Evolutionary conservation across 805 yeast species (phyloP).

Genomic region (Saccharomycopsis capsularis): DNA sequence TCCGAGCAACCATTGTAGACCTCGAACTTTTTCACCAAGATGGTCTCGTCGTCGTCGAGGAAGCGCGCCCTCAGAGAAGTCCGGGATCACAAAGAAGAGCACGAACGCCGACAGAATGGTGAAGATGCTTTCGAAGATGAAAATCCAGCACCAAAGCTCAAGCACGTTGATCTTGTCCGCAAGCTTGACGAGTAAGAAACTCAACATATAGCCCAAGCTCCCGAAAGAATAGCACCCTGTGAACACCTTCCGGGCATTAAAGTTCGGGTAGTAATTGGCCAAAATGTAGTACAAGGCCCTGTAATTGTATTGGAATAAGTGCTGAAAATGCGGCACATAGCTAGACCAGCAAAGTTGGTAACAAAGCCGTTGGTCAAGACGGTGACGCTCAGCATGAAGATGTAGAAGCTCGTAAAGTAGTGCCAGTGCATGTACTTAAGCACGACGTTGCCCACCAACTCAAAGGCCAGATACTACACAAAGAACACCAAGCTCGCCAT

Average conservation of each 20-base stretch:
- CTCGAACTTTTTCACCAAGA: constrained; percentile 18
- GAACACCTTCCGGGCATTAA: constrained; percentile 17
- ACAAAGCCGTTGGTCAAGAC: constrained; percentile 15
- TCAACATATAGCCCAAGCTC: constrained; percentile 16
- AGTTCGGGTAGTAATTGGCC: constrained; percentile 19
- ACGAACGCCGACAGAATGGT: constrained; percentile 33
- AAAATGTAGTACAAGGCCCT: constrained; percentile 19
- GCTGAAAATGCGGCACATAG: constrained; percentile 16
- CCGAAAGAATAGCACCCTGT: constrained; percentile 20
- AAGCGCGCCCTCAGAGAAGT: constrained; percentile 28
- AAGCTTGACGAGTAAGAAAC: constrained; percentile 8
- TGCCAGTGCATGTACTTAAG: constrained; percentile 20
- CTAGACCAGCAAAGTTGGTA: constrained; percentile 16
- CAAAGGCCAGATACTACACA: constrained; percentile 20
- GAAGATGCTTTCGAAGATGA: constrained; percentile 44
- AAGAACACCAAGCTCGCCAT: constrained; percentile 18
- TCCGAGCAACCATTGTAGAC: constrained; percentile 18
- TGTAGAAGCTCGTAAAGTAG: constrained; percentile 21
- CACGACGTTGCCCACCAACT: constrained; percentile 15
- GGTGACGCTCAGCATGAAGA: constrained; percentile 19
- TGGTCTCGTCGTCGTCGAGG: constrained; percentile 19
- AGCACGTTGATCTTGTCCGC: not conserved
- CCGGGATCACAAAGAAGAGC: constrained; percentile 35
- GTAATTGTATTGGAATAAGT: constrained; percentile 20
- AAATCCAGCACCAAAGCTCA: constrained; percentile 44